Base-by-base conservation (phyloP, 495 filamentous ascomycete genomes). In the Neurospora tetraspora region DNA sequence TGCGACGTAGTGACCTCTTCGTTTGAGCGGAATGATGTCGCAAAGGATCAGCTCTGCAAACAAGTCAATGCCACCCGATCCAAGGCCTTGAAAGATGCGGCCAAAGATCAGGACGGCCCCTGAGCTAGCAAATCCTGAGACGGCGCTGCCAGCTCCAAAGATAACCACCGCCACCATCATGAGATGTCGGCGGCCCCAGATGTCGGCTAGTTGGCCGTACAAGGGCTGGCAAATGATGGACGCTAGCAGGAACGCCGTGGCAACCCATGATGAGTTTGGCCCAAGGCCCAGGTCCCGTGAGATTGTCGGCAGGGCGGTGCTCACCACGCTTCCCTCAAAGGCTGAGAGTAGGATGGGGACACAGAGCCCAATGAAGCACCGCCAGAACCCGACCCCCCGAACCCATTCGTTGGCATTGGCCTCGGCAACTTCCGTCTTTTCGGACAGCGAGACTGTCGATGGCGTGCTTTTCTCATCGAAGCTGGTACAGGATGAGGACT, bases 61-160 rank as follows among this genome's bases (percentile, higher is more conserved):
- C 69, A 82, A 71, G 31, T 81, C 80, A 47, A 82, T 76, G 93
- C 93, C 94, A 68, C 94, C 94, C 34, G 91, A 92, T 7, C 93
- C 94, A 31, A 91, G 81, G 69, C 94, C 94, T 78, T 97, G 94
- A 45, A 97, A 83, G 0, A 91, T 89, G 77, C 94, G 83, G 11
- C 92, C 94, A 1, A 87, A 84, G 65, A 97, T 87, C 68, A 96
- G 84, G 86, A 94, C 91, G 1, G 74, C 77, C 6, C 81, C 79
- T 43, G 70, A 80, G 3, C 71, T 74, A 9, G 83, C 78, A 16
- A 70, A 74, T 3, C 82, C 83, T 16, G 81, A 79, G 23, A 88
- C 77, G 7, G 82, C 81, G 11, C 83, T 82, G 14, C 86, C 87
- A 11, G 82, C 38, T 69, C 78, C 74, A 72, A 83, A 83, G 73